Conservation (phyloP, 1,284 basidiomycete genomes). For the Coriolopsis trogii region DNA sequence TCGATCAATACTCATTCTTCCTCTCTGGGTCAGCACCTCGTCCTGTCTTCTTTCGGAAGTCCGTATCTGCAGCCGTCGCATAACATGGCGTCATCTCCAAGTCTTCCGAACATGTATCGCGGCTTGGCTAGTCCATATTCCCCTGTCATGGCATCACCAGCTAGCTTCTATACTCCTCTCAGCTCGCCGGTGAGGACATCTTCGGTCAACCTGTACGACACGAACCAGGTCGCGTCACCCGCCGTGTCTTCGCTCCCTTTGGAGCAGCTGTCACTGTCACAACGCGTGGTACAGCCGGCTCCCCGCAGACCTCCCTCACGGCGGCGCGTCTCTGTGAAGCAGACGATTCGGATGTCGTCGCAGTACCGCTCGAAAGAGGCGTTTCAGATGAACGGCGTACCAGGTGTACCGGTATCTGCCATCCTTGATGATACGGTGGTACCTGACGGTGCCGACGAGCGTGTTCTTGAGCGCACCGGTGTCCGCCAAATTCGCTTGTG, state of each 20-base stretch:
- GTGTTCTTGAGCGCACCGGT: constrained; percentile 16
- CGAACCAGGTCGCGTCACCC: constrained; percentile 1
- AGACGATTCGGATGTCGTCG: neutral
- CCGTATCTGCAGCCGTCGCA: constrained; percentile 2
- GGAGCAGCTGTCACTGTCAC: no score
- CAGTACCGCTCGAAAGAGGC: no score
- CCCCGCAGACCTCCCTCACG: neutral
- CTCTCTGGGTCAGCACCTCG: no score
- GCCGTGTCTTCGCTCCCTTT: neutral
- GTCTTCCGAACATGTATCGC: neutral
- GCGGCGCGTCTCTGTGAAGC: neutral
- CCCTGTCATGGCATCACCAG: constrained; percentile 5
- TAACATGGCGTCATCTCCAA: neutral
- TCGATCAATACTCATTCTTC: no score
- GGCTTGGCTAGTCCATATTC: neutral
- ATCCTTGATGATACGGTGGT: constrained; percentile 10
- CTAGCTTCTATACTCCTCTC: constrained; percentile 10
- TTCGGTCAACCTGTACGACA: neutral
- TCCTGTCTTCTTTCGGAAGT: neutral
- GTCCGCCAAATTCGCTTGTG: constrained; percentile 23
- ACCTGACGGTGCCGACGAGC: constrained; percentile 16
- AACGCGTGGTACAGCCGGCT: no score
- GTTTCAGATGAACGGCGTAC: no score
- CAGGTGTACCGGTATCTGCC: constrained; percentile 22
- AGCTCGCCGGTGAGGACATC: constrained; percentile 6